Evolutionary conservation across 2,329 filamentous ascomycete species (phyloP), one percentile per base, ranked within the genome.

Genomic region (Talaromyces atroroseus): DNA sequence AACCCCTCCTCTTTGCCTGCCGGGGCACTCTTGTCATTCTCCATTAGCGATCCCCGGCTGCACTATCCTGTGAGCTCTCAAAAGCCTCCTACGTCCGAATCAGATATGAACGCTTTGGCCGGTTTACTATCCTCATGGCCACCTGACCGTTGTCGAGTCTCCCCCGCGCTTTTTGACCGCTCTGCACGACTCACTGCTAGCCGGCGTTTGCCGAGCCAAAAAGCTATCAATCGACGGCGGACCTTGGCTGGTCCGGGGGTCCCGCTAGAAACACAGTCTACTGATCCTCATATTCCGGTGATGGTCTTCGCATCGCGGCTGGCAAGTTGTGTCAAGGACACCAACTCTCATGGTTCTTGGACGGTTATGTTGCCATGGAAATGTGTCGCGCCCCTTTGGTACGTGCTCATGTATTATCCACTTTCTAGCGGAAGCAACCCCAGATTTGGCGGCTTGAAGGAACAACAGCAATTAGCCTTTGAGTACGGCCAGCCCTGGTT

Each of bases 361-460:
- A 94, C 86, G 0, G 69, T 97, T 1, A 78, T 97, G 23, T 80
- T 94, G 2, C 94, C 94, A 0, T 96, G 92, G 90, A 91, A 89
- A 67, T 96, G 89, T 64, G 87, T 97, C 36, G 78, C 84, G 36
- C 84, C 90, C 0, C 78, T 96, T 32, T 99, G 94, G 94, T 87
- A 92, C 64, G 85, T 84, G 48, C 74, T 97, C 14, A 87, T 95
- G 74, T 90, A 90, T 66, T 90, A 86, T 58, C 89, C 90, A 0
- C 78, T 95, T 0, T 88, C 85, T 0, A 88, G 85, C 1, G 91
- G 91, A 7, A 86, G 87, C 0, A 95, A 90, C 58, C 88, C 90
- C 1, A 81, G 87, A 23, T 90, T 95, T 63, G 92, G 89, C 1
- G 92, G 94, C 0, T 66, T 96, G 32, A 80, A 89, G 46, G 88